These are phyloP conservation scores for Jamesozyma gamospora DNA, from an alignment of 805 yeast species.

Conservation along the genomic window DNA sequence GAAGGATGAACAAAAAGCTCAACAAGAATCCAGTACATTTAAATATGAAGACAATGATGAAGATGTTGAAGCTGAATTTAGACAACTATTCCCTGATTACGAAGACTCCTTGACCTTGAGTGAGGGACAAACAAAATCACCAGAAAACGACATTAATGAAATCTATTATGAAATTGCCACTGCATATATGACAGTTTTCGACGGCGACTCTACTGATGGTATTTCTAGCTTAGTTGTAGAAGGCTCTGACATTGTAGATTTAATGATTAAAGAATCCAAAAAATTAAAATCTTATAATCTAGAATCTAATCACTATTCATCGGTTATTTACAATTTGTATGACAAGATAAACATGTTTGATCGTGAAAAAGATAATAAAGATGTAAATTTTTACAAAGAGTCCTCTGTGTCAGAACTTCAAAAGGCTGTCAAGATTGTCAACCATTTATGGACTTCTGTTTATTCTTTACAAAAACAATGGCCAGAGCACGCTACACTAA, in stretches of 20 bases:
- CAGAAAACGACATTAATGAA: constrained; percentile 32
- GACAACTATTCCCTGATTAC: constrained; percentile 74
- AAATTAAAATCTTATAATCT: constrained; percentile 15
- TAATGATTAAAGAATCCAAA: constrained; percentile 18
- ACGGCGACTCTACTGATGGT: constrained; percentile 8
- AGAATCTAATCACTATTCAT: constrained; percentile 27
- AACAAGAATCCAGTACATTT: constrained; percentile 52
- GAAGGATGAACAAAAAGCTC: constrained; percentile 53
- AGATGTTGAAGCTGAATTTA: constrained; percentile 74
- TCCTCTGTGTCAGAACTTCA: constrained; percentile 50
- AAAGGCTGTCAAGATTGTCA: constrained; percentile 43
- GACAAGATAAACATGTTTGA: constrained; percentile 27
- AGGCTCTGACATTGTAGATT: constrained; percentile 32
- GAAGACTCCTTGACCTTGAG: constrained; percentile 39
- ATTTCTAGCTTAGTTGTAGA: constrained; percentile 30
- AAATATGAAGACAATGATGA: constrained; percentile 52
- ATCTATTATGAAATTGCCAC: constrained; percentile 40
- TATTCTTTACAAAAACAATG: constrained; percentile 48
- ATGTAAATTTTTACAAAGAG: constrained; percentile 56
- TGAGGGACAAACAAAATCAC: constrained; percentile 12
- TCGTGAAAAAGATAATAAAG: constrained; percentile 7
- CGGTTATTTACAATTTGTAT: constrained; percentile 30
- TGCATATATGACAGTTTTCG: constrained; percentile 38
- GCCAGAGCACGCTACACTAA: constrained; percentile 93
- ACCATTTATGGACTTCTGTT: constrained; percentile 37